Evolutionary conservation across 1,284 basidiomycete genomes (phyloP).

Genomic region (Sanghuangporus weigelae): DNA sequence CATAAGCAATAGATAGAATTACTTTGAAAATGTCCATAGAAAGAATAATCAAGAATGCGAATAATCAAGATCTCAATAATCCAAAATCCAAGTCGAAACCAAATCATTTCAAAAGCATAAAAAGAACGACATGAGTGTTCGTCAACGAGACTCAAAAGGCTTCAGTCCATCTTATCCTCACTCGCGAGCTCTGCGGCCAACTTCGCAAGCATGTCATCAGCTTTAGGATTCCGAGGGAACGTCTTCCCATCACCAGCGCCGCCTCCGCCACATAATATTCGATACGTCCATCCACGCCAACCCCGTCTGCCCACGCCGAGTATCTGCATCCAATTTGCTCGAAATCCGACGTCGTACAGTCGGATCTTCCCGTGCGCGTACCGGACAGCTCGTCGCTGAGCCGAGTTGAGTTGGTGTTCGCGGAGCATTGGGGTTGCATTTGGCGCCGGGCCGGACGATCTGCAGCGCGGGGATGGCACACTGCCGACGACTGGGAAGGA

Average conservation of each 20-base stretch:
- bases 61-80: no score
- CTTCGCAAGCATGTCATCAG: slow-evolving; percentile 56
- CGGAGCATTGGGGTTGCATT: slow-evolving; percentile 21
- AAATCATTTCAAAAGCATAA: background rate
- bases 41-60: no score
- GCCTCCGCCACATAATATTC: slow-evolving; percentile 54
- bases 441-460: background rate
- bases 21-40: no score
- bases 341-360: slow-evolving; percentile 76
- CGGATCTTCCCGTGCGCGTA: slow-evolving; percentile 62
- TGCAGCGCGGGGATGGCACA: background rate
- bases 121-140: background rate
- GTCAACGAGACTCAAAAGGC: background rate
- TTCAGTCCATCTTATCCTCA: slow-evolving; percentile 36
- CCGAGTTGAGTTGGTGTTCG: slow-evolving; percentile 71
- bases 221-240: slow-evolving; percentile 60
- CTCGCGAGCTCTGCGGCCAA: slow-evolving; percentile 56
- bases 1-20: no score
- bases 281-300: slow-evolving; percentile 41
- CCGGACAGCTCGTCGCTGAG: slow-evolving; percentile 63
- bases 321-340: slow-evolving; percentile 62
- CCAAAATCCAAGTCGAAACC: no score
- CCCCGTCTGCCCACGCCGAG: slow-evolving; percentile 46
- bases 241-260: slow-evolving; percentile 58
- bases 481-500: background rate